phyloP scores from a whole-genome alignment of 2,329 filamentous ascomycete species.

The Talaromyces albobiverticillius region DNA sequence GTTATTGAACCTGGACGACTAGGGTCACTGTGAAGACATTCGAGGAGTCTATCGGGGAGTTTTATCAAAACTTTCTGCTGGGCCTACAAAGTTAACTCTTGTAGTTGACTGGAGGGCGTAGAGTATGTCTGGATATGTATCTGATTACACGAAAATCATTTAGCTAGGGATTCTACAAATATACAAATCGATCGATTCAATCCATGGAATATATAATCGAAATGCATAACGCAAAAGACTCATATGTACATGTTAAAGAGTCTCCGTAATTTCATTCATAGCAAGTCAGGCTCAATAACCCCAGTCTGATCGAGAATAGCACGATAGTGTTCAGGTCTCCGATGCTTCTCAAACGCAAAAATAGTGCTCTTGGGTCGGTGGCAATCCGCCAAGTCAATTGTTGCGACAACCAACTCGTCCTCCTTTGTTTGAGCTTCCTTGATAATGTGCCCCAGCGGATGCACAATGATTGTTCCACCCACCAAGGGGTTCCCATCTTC shows the following conservation, averaged over 20 bases:
- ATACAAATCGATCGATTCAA: constrained; percentile 3
- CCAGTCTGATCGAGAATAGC: constrained; percentile 12
- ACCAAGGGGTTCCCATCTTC: constrained; percentile 47
- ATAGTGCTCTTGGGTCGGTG: constrained; percentile 13
- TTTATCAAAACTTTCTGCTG: background rate
- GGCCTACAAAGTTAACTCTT: background rate
- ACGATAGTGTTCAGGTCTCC: constrained; percentile 13
- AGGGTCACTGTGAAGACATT: background rate
- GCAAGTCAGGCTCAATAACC: constrained; percentile 14
- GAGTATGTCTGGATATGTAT: constrained; percentile 2
- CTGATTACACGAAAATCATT: background rate
- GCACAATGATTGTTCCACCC: constrained; percentile 14
- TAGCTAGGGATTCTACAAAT: background rate
- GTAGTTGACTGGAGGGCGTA: background rate
- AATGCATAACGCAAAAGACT: background rate
- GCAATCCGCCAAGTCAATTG: constrained; percentile 12
- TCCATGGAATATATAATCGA: background rate
- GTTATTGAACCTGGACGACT: background rate
- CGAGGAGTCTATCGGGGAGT: background rate
- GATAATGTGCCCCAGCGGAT: constrained; percentile 14
- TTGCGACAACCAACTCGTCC: constrained; percentile 10
- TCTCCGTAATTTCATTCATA: constrained; percentile 6
- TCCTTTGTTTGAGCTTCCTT: constrained; percentile 15
- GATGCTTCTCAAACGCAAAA: constrained; percentile 14
- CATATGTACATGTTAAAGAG: constrained; percentile 5